Evolutionary conservation across 306 rosid species (phyloP), one percentile per base, ranked within the genome.

Genomic region (Cyclanthera cordifolia): DNA sequence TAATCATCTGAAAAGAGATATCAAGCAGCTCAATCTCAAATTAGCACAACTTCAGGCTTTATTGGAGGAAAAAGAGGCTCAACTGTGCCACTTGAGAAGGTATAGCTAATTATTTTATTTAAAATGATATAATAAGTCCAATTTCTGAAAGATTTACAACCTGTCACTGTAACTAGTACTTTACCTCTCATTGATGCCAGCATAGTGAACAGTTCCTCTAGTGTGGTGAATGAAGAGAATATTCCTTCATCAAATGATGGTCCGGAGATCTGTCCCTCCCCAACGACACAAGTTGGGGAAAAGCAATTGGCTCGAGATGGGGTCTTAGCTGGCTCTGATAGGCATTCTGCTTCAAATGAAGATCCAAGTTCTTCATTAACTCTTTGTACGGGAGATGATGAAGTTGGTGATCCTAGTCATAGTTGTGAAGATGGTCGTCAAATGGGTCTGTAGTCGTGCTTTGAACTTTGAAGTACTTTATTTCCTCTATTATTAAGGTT

Each of bases 41-140:
- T 76, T 92, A 70, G 85, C 96, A 20, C 85, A 84, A 60, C 95
- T 87, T 79, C 96, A 89, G 83, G 90, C 89, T 72, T 79, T 86
- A 73, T 79, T 92, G 41, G 88, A 87, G 77, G 93, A 80, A 79
- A 92, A 87, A 79, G 96, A 92, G 63, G 82, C 81, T 61, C 85
- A 83, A 58, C 72, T 92, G 75, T 72, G 72, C 74, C 89, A 70
- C 67, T 82, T 81, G 73, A 89, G 85, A 79, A 85, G 93, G 98
- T 86, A 76, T 72, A 67, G 39, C 11, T 43, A 46, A 53, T 59
- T 66, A 69, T 73, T 61, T 7, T 37, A 39, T 53, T 56, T 58
- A 20, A 63, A 43, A 34, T n/a, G n/a, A 19, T 61, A 39, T 13
- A 12, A 39, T 45, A 45, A 21, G 28, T 24, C 15, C 53, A 65